Base-by-base conservation (phyloP, 768 basidiomycete species). In the Dentipellis sp. region DNA sequence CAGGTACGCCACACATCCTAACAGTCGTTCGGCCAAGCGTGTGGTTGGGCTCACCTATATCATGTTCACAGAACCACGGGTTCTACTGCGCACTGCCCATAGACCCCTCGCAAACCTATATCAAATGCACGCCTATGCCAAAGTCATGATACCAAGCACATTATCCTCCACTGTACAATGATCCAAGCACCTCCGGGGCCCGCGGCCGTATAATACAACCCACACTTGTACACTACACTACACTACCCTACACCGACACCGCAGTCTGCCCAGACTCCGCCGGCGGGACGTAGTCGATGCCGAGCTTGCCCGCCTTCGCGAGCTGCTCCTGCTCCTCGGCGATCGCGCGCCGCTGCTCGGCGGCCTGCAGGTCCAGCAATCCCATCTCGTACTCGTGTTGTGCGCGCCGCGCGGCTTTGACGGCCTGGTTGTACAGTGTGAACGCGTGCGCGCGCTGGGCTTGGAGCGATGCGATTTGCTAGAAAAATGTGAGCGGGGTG, bases 31-130 rank as follows among this genome's bases (percentile, higher is more conserved):
- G 9, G 16, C n/a, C n/a, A 45, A 14, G 9, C 12, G 14, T 19
- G 51, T 19, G 10, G 34, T 45, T 36, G 2, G 2, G 34, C 52
- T 46, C 14, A n/a, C 10, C 34, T 6, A 48, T 37, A 19, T 16
- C 12, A 1, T 22, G 14, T 48, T 16, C 17, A 17, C 36, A 88
- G 85, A 74, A 77, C 11, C 72, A 78, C 52, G 84, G 82, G 12
- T 86, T 88, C 68, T 88, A 79, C 67, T 88, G 84, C 65, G 77
- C 81, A 2, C 67, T 85, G 48, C 83, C 85, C 12, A 80, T 80
- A 64, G 81, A 89, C 64, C 86, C 84, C 7, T 66, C 71, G 54
- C 76, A 74, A 66, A 84, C 83, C 21, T 71, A 88, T 60, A 84
- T 88, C 71, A 79, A 84, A 61, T 88, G 85, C 69, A 83, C 71